Evolutionary conservation across 805 yeast genomes (phyloP).

Genomic region (Schizosaccharomyces lindneri): DNA sequence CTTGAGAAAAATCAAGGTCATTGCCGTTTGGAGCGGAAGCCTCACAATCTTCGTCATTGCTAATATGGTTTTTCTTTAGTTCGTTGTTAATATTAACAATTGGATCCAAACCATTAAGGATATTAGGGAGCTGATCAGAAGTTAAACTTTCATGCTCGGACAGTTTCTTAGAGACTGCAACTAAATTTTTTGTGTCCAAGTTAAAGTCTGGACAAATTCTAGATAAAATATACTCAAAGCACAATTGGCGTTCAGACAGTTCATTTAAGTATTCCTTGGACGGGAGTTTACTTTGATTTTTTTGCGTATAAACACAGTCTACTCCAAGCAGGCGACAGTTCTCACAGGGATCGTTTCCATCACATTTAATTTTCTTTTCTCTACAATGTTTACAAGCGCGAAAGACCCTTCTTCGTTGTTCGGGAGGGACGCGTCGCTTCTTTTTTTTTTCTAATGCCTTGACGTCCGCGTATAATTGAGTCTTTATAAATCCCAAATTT

Average conservation of each 20-base stretch:
- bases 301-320: not conserved
- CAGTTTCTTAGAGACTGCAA: not conserved
- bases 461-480: not conserved
- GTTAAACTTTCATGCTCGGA: not conserved
- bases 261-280: not conserved
- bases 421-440: not conserved
- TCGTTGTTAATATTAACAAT: not conserved
- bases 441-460: not conserved
- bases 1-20: no score
- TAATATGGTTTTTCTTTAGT: not conserved
- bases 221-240: not conserved
- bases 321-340: not conserved
- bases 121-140: not conserved
- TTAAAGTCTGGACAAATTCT: not conserved
- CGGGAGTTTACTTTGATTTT: not conserved
- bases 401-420: not conserved
- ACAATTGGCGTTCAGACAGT: not conserved
- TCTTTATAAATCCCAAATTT: not conserved
- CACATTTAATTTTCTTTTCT: not conserved
- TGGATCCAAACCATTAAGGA: not conserved
- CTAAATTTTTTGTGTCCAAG: not conserved
- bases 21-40: no score
- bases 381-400: not conserved
- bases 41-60: not conserved
- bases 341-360: not conserved